phyloP scores from a whole-genome alignment of 805 yeast genomes.

The Pichia scutulata region DNA sequence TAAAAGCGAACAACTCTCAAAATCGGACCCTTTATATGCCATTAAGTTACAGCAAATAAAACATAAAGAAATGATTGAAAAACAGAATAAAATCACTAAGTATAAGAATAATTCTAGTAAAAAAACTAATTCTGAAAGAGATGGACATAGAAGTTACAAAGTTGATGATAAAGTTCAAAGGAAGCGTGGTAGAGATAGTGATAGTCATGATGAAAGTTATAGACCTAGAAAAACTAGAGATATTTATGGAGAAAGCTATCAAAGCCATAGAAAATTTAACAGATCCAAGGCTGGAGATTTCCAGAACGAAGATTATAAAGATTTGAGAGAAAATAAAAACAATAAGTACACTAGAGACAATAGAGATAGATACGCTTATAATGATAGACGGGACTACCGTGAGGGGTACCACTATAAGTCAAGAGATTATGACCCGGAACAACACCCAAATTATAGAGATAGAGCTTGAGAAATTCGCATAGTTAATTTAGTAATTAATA shows the following conservation, averaged over 20 bases:
- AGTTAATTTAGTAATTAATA: constrained; percentile 11
- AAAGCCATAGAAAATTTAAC: too few species aligned
- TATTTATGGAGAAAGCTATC: too few species aligned
- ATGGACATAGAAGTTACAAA: not conserved
- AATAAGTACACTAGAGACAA: not conserved
- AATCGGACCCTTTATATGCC: constrained; percentile 45
- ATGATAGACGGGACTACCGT: not conserved
- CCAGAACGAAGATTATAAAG: not conserved
- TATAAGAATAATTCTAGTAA: not conserved
- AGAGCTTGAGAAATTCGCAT: not conserved
- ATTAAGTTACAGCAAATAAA: constrained; percentile 29
- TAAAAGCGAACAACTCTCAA: constrained; percentile 13
- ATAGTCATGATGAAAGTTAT: not conserved
- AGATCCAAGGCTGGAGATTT: too few species aligned
- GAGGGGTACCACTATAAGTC: not conserved
- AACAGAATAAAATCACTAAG: constrained; percentile 5
- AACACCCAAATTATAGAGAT: constrained; percentile 1
- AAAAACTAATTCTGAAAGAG: not conserved
- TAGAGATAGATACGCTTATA: not conserved
- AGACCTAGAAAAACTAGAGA: too few species aligned
- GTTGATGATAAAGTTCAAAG: not conserved
- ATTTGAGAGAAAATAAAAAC: not conserved
- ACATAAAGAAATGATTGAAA: constrained; percentile 10
- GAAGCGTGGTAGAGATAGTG: not conserved
- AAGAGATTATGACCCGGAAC: constrained; percentile 4